Base-by-base conservation (phyloP, 2,329 filamentous ascomycete species). In the Dendrostoma leiphaemia region DNA sequence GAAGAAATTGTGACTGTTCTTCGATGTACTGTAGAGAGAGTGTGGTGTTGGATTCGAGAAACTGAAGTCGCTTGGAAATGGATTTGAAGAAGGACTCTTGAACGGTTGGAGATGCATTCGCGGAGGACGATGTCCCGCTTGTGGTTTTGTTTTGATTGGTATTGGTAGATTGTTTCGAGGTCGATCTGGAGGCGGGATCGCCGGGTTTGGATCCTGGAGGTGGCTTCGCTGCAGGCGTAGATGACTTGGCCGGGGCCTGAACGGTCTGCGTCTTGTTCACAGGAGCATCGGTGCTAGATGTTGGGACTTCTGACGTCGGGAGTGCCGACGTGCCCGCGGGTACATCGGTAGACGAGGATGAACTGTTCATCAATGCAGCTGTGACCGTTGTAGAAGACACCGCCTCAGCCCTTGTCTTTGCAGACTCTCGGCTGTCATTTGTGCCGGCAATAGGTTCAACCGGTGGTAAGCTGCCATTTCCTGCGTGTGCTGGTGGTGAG, bases 41-140 rank as follows among this genome's bases (percentile, higher is more conserved):
- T 0, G 93, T 96, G 10, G 92, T 91, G 68, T 97, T 99, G 15
- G 90, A 84, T 70, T 99, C 94, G 7, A 97, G 84, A 63, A 92
- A 86, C 60, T 93, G 90, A 4, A 99, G 80, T 1, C 94, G 89
- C 70, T 97, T 97, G 59, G 92, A 91, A 8, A 97, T 88, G 4
- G 91, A 90, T 69, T 97, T 97, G 80, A 97, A 99, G 71, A 99
- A 97, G 2, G 90, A 94, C 68, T 99, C 94, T 69, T 99, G 94
- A 1, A 95, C 94, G 0, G 92, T 91, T 2, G 93, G 92, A 1
- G 85, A 82, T 1, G 88, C 71, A 19, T 61, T 26, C 10, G 46
- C 44, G 3, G 60, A 40, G 19, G 60, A 55, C 4, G 59, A 51
- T 5, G 53, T 49, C 31, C 19, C 40, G 43, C 48, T 54, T 15